Base-by-base conservation (phyloP, 2,329 filamentous ascomycete genomes). In the Nothophaeocryptopus gaeumannii region DNA sequence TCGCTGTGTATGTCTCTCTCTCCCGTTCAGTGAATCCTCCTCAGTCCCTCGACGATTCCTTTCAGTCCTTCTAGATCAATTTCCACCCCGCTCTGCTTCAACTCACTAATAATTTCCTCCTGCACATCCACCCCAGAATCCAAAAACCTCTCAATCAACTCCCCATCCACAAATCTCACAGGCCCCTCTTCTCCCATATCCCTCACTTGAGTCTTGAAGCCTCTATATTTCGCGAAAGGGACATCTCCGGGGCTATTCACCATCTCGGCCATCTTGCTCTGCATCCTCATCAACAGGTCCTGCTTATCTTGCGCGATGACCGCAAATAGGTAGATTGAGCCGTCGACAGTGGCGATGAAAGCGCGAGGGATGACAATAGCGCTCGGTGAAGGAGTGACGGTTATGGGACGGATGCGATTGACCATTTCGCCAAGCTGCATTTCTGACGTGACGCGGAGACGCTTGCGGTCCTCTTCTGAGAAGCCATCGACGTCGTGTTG, bases 381-480 rank as follows among this genome's bases (percentile, higher is more conserved):
- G 56, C 78, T 83, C 2, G 82, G 73, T 13, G 78, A 78, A 2
- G 82, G 75, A 26, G 82, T 77, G 8, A 95, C 82, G 46, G 85
- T 77, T 13, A 97, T 81, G 26, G 81, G 81, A 15, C 85, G 81
- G 47, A 97, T 95, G 30, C 83, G 81, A 65, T 99, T 99, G 47
- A 97, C 89, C 80, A 93, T 89, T 68, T 99, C 92, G 1, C 93
- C 91, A 8, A 99, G 76, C 38, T 86, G 83, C 55, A 97, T 82
- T 69, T 96, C 91, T 52, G 86, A 85, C 1, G 82, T 88, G 5
- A 90, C 77, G 36, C 88, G 79, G 58, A 97, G 72, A 26, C 83
- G 78, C 42, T 79, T 79, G 52, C 78, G 80, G 60, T 96, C 89
- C 45, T 93, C 85, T 1, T 80, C 78, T 0, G 84, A 89, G 1